Evolutionary conservation across 768 basidiomycete species (phyloP), one percentile per base, ranked within the genome.

Genomic region (Lactarius psammicola): DNA sequence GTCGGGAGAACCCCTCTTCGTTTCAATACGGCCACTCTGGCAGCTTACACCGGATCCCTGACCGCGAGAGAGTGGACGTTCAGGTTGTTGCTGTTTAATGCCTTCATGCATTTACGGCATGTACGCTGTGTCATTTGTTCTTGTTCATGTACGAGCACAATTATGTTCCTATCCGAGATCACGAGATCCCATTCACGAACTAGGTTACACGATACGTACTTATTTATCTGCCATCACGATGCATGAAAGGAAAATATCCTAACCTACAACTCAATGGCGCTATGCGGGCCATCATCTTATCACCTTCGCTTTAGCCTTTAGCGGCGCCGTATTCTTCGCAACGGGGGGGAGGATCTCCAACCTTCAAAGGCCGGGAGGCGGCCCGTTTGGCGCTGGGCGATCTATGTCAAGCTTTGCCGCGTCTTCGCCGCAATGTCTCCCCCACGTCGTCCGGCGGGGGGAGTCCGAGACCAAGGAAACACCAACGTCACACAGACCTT

Each of bases 101-200:
- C 31, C 55, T 28, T 34, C 8, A 26, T 28, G 42, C 36, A 36
- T 60, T 56, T 28, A 55, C 18, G 20, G 40, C n/a, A 23, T 46
- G 23, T 51, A 15, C 23, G 49, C 6, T 51, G 46, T 11, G 26
- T 51, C 49, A 26, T 28, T 51, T 51, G 4, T 49, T 26, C 23
- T 49, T 49, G 49, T 51, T 51, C 49, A 6, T 51, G 49, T 51
- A 51, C 26, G 26, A 51, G n/a, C n/a, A n/a, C 49, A 46, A n/a
- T 46, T n/a, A 46, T 46, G 44, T 46, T 46, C n/a, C 4, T 46
- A 8, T 46, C 44, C 9, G n/a, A 4, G 9, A 51, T 28, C 6
- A 51, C 49, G 49, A 51, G 23, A 51, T 9, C 13, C 13, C 26
- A 49, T 6, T 51, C 5, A 49, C 46, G 46, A 23, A n/a, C 3